phyloP scores from a whole-genome alignment of 75 land plant genomes.

The Pinus tabuliformis region DNA sequence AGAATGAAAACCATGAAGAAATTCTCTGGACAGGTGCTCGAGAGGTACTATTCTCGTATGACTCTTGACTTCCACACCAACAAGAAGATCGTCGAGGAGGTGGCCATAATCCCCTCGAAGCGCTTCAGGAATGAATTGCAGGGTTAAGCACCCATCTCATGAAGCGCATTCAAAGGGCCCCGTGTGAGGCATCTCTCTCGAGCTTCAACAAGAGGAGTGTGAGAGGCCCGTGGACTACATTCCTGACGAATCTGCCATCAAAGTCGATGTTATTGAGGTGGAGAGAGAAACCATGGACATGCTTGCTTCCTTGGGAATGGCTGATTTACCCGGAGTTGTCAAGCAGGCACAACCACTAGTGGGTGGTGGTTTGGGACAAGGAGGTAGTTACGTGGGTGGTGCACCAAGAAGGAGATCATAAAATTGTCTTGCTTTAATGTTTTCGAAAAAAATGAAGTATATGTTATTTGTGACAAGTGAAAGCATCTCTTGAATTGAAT shows the following conservation, averaged over 20 bases:
- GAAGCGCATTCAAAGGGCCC: conserved; percentile 57
- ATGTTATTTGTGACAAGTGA: no score
- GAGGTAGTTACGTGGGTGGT: no score
- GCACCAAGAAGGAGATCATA: no score
- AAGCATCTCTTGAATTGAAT: no score
- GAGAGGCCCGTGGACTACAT: conserved; percentile 56
- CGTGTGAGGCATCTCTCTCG: conserved; percentile 45
- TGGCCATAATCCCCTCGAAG: conserved; percentile 60
- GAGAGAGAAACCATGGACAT: no score
- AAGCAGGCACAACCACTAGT: background rate
- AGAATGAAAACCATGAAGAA: conserved; percentile 11
- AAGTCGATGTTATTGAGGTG: conserved; percentile 50
- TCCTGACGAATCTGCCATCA: conserved; percentile 49
- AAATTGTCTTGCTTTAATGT: no score
- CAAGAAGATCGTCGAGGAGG: conserved; percentile 65
- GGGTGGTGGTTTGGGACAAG: background rate
- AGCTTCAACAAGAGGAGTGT: conserved; percentile 63
- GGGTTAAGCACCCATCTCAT: conserved; percentile 44
- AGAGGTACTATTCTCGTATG: conserved; percentile 64
- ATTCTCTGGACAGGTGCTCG: conserved; percentile 9
- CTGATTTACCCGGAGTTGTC: no score
- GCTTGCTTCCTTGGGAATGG: background rate
- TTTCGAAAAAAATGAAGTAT: no score
- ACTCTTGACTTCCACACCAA: conserved; percentile 68
- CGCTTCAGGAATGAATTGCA: conserved; percentile 61